These are phyloP conservation scores for Phytophthora vignae DNA, from an alignment of 352 stramenopile genomes.

Conservation along the genomic window DNA sequence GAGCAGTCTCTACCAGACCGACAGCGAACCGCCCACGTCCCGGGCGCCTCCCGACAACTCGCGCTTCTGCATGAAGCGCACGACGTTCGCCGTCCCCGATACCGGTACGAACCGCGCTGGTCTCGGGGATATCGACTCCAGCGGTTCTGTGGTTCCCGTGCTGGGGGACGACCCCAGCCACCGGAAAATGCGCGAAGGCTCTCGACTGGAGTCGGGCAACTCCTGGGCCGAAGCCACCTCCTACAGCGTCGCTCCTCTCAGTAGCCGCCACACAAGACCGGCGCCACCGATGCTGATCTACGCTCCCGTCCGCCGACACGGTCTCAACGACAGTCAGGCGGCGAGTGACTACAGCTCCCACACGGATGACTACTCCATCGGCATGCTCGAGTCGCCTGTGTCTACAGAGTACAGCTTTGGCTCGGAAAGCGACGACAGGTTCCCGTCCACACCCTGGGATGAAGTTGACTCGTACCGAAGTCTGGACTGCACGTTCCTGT, in stretches of 20 bases:
- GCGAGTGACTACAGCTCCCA: slow-evolving; percentile 39
- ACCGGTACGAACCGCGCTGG: not conserved
- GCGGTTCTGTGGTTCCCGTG: slow-evolving; percentile 31
- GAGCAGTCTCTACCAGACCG: slow-evolving; percentile 4
- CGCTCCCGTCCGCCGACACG: slow-evolving; percentile 18
- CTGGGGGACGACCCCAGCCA: slow-evolving; percentile 22
- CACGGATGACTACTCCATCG: slow-evolving; percentile 45
- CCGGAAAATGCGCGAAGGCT: slow-evolving; percentile 14
- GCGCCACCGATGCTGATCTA: slow-evolving; percentile 32
- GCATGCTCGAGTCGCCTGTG: slow-evolving; percentile 38
- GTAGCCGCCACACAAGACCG: slow-evolving; percentile 30
- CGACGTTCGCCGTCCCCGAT: slow-evolving; percentile 33
- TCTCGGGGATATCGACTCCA: slow-evolving; percentile 31
- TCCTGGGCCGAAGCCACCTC: slow-evolving; percentile 33
- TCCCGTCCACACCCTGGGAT: slow-evolving; percentile 26
- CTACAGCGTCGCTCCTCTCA: slow-evolving; percentile 35
- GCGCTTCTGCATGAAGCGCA: slow-evolving; percentile 32
- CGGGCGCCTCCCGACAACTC: slow-evolving; percentile 17
- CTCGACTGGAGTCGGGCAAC: slow-evolving; percentile 21
- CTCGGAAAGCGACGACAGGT: slow-evolving; percentile 34
- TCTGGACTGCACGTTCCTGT: slow-evolving; percentile 34
- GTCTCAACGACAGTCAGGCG: slow-evolving; percentile 15
- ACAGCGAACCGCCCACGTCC: slow-evolving; percentile 3
- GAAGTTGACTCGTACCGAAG: slow-evolving; percentile 43
- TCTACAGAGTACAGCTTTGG: slow-evolving; percentile 42